A percentile compares a stretch with the other conserved stretches of the same genome.
Conservation (phyloP, 1,284 basidiomycete genomes). For the Veloboletus limbatus region DNA sequence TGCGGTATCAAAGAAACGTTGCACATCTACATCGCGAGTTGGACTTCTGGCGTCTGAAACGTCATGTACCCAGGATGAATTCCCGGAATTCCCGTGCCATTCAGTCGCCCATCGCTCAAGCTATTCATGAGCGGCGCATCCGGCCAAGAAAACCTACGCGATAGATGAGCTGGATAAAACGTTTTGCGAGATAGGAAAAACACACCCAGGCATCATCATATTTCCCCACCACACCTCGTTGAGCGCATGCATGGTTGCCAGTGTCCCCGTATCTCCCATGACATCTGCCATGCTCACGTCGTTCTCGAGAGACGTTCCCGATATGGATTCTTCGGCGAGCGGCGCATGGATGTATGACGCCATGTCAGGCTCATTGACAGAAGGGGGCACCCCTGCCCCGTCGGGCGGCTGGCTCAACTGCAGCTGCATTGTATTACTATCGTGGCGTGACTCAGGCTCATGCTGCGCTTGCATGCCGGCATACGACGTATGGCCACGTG, state of each 20-base stretch:
- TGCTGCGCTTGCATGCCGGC: slow-evolving; percentile 6
- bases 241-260: slow-evolving; percentile 70
- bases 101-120: slow-evolving; percentile 17
- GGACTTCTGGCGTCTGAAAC: slow-evolving; percentile 20
- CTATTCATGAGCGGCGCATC: slow-evolving; percentile 27
- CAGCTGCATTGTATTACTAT: slow-evolving; percentile 22
- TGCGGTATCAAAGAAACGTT: no score
- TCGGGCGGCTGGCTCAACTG: not conserved
- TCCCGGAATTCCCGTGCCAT: slow-evolving; percentile 16
- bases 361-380: slow-evolving; percentile 40
- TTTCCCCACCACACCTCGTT: slow-evolving; percentile 71
- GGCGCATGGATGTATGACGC: slow-evolving; percentile 33
- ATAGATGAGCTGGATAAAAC: not conserved
- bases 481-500: slow-evolving; percentile 10
- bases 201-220: slow-evolving; percentile 80
- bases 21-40: slow-evolving; percentile 22
- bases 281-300: slow-evolving; percentile 40
- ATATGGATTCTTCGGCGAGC: not conserved
- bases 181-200: not conserved
- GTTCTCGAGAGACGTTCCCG: slow-evolving; percentile 11
- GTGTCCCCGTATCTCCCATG: slow-evolving; percentile 53
- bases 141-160: slow-evolving; percentile 32
- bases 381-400: not conserved
- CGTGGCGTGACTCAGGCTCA: slow-evolving; percentile 12
- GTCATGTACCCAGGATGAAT: slow-evolving; percentile 23